phyloP scores from a whole-genome alignment of 192 early-diverging fungal genomes.

The Coemansia sp. region DNA sequence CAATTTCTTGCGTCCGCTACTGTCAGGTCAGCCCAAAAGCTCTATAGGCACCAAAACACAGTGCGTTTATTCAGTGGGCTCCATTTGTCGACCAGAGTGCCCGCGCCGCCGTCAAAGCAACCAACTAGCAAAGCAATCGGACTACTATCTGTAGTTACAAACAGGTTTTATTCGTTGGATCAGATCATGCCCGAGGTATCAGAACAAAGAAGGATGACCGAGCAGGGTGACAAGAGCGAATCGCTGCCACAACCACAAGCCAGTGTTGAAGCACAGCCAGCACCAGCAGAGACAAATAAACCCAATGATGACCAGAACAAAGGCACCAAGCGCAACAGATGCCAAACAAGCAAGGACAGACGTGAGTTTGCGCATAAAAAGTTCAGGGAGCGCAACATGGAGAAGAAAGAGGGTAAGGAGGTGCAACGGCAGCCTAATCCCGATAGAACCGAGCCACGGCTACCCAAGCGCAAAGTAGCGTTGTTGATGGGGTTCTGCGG shows the following conservation, averaged over 20 bases:
- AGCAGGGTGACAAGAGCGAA: neutral
- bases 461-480: slow-evolving; percentile 87
- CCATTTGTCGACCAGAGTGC: neutral
- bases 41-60: neutral
- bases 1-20: neutral
- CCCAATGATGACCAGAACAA: neutral
- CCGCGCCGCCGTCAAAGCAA: neutral
- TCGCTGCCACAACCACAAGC: slow-evolving; percentile 1
- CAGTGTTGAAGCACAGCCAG: neutral
- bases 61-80: neutral
- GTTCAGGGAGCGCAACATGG: slow-evolving; percentile 18
- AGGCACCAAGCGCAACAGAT: slow-evolving; percentile 15
- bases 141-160: neutral
- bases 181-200: neutral
- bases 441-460: slow-evolving; percentile 37
- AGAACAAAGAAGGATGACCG: neutral
- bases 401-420: slow-evolving; percentile 1
- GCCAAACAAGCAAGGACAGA: slow-evolving; percentile 46
- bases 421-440: slow-evolving; percentile 6
- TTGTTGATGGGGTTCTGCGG: slow-evolving; percentile 92
- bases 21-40: slow-evolving; percentile 1
- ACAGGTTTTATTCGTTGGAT: neutral
- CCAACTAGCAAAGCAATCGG: neutral
- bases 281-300: neutral
- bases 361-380: slow-evolving; percentile 41